These are phyloP conservation scores for Mucor racemosus DNA, from an alignment of 371 early-diverging fungal genomes.

Conservation along the genomic window DNA sequence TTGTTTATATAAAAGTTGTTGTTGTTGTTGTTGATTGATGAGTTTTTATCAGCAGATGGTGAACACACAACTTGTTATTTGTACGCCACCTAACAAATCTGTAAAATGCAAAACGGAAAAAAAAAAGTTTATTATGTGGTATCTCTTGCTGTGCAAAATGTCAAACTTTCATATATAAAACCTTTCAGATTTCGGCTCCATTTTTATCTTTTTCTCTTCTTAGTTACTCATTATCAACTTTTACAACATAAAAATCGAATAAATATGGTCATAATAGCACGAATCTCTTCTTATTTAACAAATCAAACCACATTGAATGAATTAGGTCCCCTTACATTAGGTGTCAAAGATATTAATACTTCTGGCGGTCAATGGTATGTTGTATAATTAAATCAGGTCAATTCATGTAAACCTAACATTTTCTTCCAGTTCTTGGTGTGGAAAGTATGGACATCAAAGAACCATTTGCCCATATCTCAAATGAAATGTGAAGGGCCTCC, in stretches of 20 bases:
- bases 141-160: background rate
- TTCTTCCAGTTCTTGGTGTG: conserved; percentile 22
- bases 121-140: background rate
- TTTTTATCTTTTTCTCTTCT: background rate
- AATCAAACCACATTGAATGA: background rate
- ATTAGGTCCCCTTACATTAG: background rate
- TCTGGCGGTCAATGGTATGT: conserved; percentile 31
- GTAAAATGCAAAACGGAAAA: background rate
- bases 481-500: background rate
- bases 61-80: background rate
- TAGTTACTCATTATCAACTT: background rate
- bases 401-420: background rate
- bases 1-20: background rate
- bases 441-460: conserved; percentile 23
- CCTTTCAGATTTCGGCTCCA: background rate
- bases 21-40: background rate
- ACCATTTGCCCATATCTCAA: conserved; percentile 15
- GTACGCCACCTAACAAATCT: conserved; percentile 3
- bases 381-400: background rate
- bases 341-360: conserved; percentile 15
- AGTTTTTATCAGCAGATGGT: background rate
- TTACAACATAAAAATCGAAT: background rate
- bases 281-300: background rate
- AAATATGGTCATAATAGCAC: background rate
- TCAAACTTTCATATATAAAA: conserved; percentile 3